Conservation (phyloP, 2,329 filamentous ascomycete species). For the Neophaeococcomyces aloes region DNA sequence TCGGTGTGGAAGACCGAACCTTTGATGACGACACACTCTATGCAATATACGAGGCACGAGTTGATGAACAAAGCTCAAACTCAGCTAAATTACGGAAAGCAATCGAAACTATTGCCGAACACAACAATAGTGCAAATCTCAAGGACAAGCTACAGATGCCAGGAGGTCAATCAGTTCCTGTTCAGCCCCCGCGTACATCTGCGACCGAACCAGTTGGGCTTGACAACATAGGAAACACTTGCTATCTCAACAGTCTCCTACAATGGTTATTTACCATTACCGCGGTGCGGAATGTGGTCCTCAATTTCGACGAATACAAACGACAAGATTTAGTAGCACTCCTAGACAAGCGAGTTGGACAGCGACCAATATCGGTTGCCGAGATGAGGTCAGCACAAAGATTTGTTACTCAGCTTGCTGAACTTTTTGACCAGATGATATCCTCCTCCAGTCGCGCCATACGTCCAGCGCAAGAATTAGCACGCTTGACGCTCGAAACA, state of each 20-base stretch:
- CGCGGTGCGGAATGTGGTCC: conserved; percentile 67
- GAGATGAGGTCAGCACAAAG: conserved; percentile 55
- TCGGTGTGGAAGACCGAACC: conserved; percentile 44
- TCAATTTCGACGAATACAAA: conserved; percentile 61
- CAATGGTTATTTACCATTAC: conserved; percentile 91
- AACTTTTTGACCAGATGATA: conserved; percentile 61
- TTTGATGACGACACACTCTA: conserved; percentile 42
- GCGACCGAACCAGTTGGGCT: conserved; percentile 71
- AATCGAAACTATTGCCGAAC: conserved; percentile 37
- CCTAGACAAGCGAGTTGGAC: conserved; percentile 61
- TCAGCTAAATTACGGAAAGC: conserved; percentile 37
- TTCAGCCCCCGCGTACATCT: conserved; percentile 22
- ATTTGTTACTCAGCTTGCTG: conserved; percentile 64
- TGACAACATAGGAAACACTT: conserved; percentile 92
- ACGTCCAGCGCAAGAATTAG: conserved; percentile 64
- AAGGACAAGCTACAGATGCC: conserved; percentile 16
- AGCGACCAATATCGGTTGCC: conserved; percentile 51
- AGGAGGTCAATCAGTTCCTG: conserved; percentile 22
- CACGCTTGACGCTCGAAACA: conserved; percentile 64
- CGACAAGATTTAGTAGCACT: conserved; percentile 56
- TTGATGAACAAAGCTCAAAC: conserved; percentile 37
- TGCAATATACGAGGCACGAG: conserved; percentile 37
- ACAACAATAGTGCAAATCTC: conserved; percentile 29
- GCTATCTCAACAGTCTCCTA: conserved; percentile 90
- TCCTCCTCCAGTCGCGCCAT: conserved; percentile 52